Base-by-base conservation (phyloP, 169 alveolate genomes). In the Plasmodium ovale region DNA sequence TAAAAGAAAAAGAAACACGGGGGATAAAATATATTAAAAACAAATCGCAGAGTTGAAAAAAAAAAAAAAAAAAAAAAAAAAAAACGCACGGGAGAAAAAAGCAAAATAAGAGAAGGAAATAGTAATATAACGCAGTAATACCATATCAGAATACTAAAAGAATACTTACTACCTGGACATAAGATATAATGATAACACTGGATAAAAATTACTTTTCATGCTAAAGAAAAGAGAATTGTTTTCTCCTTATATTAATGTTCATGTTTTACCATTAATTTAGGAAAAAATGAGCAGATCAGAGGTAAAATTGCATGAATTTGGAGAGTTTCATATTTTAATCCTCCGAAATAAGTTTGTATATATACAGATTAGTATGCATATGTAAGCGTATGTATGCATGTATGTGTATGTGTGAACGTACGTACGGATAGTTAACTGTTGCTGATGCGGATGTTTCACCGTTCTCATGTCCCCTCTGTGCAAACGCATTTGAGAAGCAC, bases 241-340 rank as follows among this genome's bases (percentile, higher is more conserved):
- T 7, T 54, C 3, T 37, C 25, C 5, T 37, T 35, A 37, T 33
- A 33, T 77, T 77, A 29, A 58, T 72, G 87, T 72, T 72, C 25
- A 54, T 72, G 47, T 35, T 60, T 72, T 70, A 21, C 31, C 25
- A 60, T 12, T 44, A 42, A 59, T 21, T 29, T 54, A 62, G 88
- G 70, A 44, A 37, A 77, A 54, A 60, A 77, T 44, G 73, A 49
- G 54, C 37, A 62, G 64, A 59, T 19, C 27, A 64, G 88, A 77
- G 88, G 88, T 77, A 77, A 77, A 37, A 10, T 12, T 59, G 29
- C 16, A 64, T 33, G 49, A 21, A 53, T 64, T 10, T 19, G 51
- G 16, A 72, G 35, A 58, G 14, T 51, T 69, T 5, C 77, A 67
- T 29, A 21, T 42, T 47, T 47, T 47, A n/a, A n/a, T n/a, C n/a